These are phyloP conservation scores for Mucor mucedo DNA, from an alignment of 371 early-diverging fungal species.

Conservation along the genomic window DNA sequence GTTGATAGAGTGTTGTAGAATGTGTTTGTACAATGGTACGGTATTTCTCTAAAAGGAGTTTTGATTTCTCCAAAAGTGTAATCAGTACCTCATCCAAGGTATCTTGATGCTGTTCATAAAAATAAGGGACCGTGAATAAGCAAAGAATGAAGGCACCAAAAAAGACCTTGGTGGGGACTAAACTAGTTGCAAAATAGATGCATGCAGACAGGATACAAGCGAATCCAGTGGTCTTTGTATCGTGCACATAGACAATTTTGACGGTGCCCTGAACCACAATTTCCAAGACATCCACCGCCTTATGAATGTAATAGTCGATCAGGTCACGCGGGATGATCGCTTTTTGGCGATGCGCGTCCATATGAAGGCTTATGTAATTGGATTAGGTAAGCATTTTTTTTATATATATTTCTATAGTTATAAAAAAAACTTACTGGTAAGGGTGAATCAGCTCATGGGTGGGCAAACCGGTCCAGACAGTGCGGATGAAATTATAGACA, in stretches of 20 bases:
- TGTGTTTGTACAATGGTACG: background rate
- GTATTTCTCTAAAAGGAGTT: background rate
- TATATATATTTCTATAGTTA: too few relatives aligned
- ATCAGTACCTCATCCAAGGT: conserved; percentile 4
- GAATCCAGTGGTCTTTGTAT: conserved; percentile 29
- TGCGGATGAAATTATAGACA: conserved; percentile 37
- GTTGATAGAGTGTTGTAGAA: background rate
- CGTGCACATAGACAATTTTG: conserved; percentile 51
- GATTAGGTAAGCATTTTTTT: too few relatives aligned
- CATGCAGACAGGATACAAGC: conserved; percentile 10
- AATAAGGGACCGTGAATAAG: conserved; percentile 19
- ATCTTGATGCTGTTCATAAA: conserved; percentile 20
- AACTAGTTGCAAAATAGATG: conserved; percentile 16
- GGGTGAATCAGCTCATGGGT: conserved; percentile 42
- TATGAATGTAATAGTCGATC: conserved; percentile 30
- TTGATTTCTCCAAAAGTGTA: background rate
- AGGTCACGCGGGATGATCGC: conserved; percentile 34
- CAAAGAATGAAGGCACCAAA: conserved; percentile 13
- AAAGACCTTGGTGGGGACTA: conserved; percentile 22
- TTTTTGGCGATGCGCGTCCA: conserved; percentile 25
- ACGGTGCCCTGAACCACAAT: conserved; percentile 44
- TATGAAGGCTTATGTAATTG: conserved; percentile 31
- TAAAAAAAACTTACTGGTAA: conserved; percentile 27
- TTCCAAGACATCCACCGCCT: conserved; percentile 49
- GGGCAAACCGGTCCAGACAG: conserved; percentile 44